Evolutionary conservation across 805 yeast genomes (phyloP), one percentile per base, ranked within the genome.

Genomic region (Maudiozyma saulgeensis): DNA sequence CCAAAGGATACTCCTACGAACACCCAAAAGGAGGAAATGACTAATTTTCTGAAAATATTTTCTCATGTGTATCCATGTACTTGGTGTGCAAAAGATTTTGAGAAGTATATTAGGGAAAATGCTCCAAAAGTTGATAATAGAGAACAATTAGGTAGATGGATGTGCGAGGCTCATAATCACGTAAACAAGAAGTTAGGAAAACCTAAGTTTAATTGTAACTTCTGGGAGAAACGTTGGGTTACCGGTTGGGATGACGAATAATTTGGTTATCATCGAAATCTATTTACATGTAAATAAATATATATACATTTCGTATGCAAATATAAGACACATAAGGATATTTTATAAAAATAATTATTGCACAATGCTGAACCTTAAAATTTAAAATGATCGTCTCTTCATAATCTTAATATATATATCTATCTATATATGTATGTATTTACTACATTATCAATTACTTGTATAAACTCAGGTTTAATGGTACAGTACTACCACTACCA

Each of bases 141-240:
- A 56, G 96, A 88, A 47, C 84, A 79, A 48, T 79, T 93, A 58
- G 95, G 96, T 0, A 72, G 68, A 56, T 93, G 99, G 99, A 69
- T 93, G 49, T 93, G 98, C 68, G 85, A 81, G 53, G 98, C 98
- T 2, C 99, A 93, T 68, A 93, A 93, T 61, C 86, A 78, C 37
- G 98, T 93, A n/a, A 93, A 93, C 66, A 72, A 64, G 18, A 90
- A 89, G 64, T 64, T 91, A 26, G 95, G 96, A 1, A 93, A 93
- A 67, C 87, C 87, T 6, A 72, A 71, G 49, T 93, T 93, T 62
- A 89, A 91, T 63, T 91, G 98, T 60, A 73, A 81, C 50, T 74
- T 86, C 54, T 93, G 99, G 99, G 82, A 82, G 63, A 80, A 85
- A 59, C 80, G 99, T 62, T 91, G 99, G 99, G 81, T 77, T 56